phyloP scores from a whole-genome alignment of 352 stramenopile species.

The Phytopythium delawarense region DNA sequence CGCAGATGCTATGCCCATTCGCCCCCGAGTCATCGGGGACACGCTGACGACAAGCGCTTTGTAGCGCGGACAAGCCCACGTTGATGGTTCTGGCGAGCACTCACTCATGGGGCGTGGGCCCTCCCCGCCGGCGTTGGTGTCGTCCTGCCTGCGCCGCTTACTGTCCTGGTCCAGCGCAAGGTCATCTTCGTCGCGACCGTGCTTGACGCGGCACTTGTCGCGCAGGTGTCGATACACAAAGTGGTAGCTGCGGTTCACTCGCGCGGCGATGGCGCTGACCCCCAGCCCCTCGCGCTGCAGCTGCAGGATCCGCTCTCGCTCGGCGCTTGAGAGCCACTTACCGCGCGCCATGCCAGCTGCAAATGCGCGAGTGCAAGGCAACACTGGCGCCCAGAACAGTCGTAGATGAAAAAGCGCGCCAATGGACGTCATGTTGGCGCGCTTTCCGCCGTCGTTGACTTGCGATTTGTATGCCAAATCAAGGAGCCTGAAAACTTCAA shows the following conservation, averaged over 20 bases:
- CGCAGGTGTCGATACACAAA: conserved; percentile 33
- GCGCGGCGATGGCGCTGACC: conserved; percentile 30
- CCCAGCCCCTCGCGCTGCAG: conserved; percentile 35
- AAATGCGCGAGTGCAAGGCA: neutral
- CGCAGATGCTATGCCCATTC: neutral
- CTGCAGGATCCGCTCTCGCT: conserved; percentile 31
- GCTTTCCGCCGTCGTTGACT: neutral
- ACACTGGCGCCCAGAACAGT: too few relatives aligned
- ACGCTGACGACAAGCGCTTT: neutral
- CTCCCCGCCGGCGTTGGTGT: neutral
- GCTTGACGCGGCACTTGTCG: conserved; percentile 10
- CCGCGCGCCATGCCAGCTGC: conserved; percentile 33
- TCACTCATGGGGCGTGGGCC: neutral
- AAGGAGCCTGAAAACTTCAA: conserved; percentile 10
- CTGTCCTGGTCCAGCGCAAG: neutral
- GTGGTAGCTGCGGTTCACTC: conserved; percentile 29
- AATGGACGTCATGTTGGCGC: neutral
- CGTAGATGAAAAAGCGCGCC: neutral
- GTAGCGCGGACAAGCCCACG: neutral
- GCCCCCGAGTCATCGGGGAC: neutral
- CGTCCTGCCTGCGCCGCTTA: neutral
- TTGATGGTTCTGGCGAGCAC: too few relatives aligned
- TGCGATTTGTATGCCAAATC: neutral
- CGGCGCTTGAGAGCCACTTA: conserved; percentile 33
- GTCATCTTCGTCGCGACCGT: conserved; percentile 10